Conservation (phyloP, 1,139 yeast genomes). For the Candida tunisiensis region DNA sequence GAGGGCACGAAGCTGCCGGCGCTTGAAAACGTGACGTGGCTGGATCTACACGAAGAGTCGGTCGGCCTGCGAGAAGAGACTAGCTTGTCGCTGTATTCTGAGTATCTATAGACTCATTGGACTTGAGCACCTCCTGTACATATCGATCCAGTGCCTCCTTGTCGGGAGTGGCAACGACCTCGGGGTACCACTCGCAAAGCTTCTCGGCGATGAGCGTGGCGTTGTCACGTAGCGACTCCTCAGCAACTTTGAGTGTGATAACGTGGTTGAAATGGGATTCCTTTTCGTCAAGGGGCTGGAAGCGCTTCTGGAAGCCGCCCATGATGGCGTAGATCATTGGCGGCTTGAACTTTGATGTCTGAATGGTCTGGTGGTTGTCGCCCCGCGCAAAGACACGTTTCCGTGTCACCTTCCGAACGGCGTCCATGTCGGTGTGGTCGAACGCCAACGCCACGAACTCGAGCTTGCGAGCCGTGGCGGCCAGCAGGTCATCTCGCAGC, state of each 20-base stretch:
- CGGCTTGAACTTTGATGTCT: conserved; percentile 33
- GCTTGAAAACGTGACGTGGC: conserved; percentile 15
- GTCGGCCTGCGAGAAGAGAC: conserved; percentile 15
- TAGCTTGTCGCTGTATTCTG: no score
- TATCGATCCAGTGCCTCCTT: no score
- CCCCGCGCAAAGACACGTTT: conserved; percentile 55
- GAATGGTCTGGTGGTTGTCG: conserved; percentile 80
- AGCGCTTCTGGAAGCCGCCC: conserved; percentile 56
- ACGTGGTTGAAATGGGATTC: no score
- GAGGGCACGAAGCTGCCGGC: conserved; percentile 19
- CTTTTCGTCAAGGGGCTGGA: conserved; percentile 43
- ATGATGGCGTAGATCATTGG: conserved; percentile 41
- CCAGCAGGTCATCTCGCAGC: conserved; percentile 36
- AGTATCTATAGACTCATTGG: no score
- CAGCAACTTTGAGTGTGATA: no score
- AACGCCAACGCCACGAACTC: conserved; percentile 38
- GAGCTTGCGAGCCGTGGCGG: conserved; percentile 20
- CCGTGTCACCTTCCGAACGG: conserved; percentile 28
- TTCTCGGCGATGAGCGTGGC: no score
- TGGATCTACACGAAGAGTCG: conserved; percentile 16
- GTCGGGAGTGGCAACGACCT: no score
- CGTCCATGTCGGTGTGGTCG: no score
- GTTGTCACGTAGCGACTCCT: no score
- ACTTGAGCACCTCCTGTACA: no score
- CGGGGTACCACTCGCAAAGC: no score